These are phyloP conservation scores for Epichloe brachyelytri DNA, from an alignment of 2,329 filamentous ascomycete genomes.

Conservation along the genomic window DNA sequence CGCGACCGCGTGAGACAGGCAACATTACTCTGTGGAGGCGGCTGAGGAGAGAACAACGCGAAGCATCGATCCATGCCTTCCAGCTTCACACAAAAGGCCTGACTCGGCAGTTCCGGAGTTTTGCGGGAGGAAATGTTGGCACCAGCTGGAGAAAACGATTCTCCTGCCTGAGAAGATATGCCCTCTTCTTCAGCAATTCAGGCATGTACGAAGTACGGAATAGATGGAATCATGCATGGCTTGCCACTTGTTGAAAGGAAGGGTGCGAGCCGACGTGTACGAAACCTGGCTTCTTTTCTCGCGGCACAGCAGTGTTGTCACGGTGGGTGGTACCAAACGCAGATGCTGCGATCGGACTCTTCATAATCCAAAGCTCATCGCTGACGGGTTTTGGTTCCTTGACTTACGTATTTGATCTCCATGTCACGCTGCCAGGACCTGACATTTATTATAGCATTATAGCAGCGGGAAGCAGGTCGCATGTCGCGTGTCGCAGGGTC, in stretches of 20 bases:
- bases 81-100: neutral
- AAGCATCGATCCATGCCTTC: neutral
- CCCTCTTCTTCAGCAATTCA: neutral
- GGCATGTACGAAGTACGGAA: neutral
- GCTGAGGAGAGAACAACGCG: neutral
- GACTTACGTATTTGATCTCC: neutral
- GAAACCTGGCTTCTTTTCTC: neutral
- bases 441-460: neutral
- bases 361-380: neutral
- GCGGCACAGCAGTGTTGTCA: neutral
- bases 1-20: neutral
- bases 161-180: neutral
- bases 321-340: neutral
- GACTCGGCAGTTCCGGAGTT: neutral
- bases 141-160: neutral
- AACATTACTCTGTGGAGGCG: neutral
- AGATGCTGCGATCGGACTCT: neutral
- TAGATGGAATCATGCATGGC: neutral
- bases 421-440: neutral
- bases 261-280: neutral
- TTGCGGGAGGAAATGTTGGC: neutral
- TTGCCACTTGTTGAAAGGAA: neutral
- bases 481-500: neutral
- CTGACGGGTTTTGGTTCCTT: neutral
- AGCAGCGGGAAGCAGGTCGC: neutral